phyloP scores from a whole-genome alignment of 306 rosid species.

The Acacia confusa region DNA sequence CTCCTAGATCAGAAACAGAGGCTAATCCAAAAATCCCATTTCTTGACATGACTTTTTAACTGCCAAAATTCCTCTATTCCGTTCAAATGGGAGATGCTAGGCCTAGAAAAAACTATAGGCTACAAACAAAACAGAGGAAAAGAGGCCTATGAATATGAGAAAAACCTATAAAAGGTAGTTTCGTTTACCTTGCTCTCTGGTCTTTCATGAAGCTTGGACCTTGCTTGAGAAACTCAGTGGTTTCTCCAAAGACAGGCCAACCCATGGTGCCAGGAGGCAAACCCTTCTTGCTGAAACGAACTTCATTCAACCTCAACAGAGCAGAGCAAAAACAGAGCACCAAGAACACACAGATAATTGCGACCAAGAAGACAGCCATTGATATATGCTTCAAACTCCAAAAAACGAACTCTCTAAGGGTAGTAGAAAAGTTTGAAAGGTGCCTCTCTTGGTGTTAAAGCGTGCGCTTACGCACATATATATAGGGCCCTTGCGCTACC shows the following conservation, averaged over 20 bases:
- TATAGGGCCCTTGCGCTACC: constrained; percentile 56
- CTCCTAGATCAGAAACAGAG: not conserved
- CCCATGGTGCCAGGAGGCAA: constrained; percentile 99
- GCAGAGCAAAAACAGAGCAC: constrained; percentile 89
- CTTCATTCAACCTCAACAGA: constrained; percentile 81
- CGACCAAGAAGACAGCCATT: constrained; percentile 69
- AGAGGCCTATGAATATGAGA: not conserved
- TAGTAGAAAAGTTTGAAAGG: constrained; percentile 29
- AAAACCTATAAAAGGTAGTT: not conserved
- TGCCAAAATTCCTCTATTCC: not conserved
- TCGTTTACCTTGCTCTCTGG: constrained; percentile 77
- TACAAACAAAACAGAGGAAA: not conserved
- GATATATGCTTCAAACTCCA: constrained; percentile 35
- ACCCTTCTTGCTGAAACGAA: constrained; percentile 76
- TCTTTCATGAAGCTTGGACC: constrained; percentile 97
- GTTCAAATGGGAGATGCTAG: constrained; percentile 29
- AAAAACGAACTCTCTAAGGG: constrained; percentile 32
- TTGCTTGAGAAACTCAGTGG: constrained; percentile 93
- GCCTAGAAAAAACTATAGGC: constrained; percentile 13
- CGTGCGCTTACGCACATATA: constrained; percentile 54
- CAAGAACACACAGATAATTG: constrained; percentile 41
- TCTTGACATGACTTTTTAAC: constrained; percentile 10
- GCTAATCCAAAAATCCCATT: not conserved
- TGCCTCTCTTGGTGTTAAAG: constrained; percentile 43
- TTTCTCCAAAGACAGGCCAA: constrained; percentile 96